A percentile compares a stretch with the other conserved stretches of the same genome.
Evolutionary conservation across 2,329 filamentous ascomycete species (phyloP).

Genomic region (Penicillium hordei): DNA sequence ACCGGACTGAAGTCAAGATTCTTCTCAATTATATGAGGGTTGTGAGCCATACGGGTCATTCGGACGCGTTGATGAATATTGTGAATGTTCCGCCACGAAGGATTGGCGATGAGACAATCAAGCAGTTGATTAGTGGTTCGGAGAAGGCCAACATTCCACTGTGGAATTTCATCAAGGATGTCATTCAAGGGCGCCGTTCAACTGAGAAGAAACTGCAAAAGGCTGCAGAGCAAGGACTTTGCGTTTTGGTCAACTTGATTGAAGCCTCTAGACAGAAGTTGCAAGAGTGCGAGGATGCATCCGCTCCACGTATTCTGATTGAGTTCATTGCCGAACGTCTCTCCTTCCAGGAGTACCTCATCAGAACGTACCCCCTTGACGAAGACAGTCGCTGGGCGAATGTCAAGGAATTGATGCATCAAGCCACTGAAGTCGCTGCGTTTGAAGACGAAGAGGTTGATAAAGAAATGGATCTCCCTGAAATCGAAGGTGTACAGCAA

Average conservation of each 20-base stretch:
- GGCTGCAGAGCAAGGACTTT: slow-evolving; percentile 57
- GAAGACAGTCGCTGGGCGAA: slow-evolving; percentile 82
- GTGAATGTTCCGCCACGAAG: slow-evolving; percentile 81
- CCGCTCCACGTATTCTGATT: slow-evolving; percentile 51
- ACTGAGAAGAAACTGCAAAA: slow-evolving; percentile 57
- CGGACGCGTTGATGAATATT: slow-evolving; percentile 78
- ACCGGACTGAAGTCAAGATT: slow-evolving; percentile 83
- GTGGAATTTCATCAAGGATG: slow-evolving; percentile 70
- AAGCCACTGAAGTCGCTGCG: slow-evolving; percentile 69
- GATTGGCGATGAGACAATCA: slow-evolving; percentile 77
- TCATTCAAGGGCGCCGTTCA: slow-evolving; percentile 53
- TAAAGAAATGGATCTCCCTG: slow-evolving; percentile 56
- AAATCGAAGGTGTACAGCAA: slow-evolving; percentile 71
- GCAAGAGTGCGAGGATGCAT: slow-evolving; percentile 41
- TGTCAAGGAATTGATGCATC: slow-evolving; percentile 78
- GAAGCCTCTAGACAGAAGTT: slow-evolving; percentile 58
- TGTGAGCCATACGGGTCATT: slow-evolving; percentile 80
- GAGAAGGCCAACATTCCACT: slow-evolving; percentile 67
- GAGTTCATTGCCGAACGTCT: slow-evolving; percentile 63
- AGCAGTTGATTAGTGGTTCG: slow-evolving; percentile 72
- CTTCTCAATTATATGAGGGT: slow-evolving; percentile 85
- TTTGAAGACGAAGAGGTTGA: slow-evolving; percentile 56
- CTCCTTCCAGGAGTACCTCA: slow-evolving; percentile 71
- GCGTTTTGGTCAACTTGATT: slow-evolving; percentile 60
- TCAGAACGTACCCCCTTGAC: slow-evolving; percentile 69